phyloP scores from a whole-genome alignment of 441 rosid species.

The Viola pubescens region DNA sequence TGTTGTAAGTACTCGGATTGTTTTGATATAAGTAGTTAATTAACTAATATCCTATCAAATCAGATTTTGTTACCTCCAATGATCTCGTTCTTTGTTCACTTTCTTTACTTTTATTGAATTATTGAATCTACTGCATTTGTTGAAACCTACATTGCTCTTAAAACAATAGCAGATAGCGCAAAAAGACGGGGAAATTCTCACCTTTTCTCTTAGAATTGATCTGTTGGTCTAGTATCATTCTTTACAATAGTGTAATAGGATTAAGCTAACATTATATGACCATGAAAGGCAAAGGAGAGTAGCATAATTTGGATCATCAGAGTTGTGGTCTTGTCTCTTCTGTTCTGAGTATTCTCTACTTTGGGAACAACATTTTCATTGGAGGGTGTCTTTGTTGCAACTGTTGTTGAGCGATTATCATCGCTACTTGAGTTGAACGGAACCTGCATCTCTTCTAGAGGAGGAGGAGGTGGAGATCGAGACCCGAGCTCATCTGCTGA shows the following conservation, averaged over 20 bases:
- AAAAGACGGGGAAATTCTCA: too few species aligned
- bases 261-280: conserved; percentile 12
- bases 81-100: too few species aligned
- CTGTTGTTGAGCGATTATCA: conserved; percentile 1
- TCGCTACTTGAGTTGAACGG: conserved; percentile 1
- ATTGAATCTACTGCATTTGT: too few species aligned
- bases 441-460: conserved; percentile 5
- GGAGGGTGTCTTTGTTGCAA: conserved; percentile 13
- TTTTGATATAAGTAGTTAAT: too few species aligned
- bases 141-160: too few species aligned
- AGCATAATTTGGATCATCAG: background rate
- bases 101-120: too few species aligned
- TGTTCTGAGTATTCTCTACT: conserved; percentile 12
- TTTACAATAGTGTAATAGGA: background rate
- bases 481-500: background rate
- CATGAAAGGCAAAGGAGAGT: conserved; percentile 6
- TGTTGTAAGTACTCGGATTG: too few species aligned
- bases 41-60: too few species aligned
- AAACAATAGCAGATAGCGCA: too few species aligned
- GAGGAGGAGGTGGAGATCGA: conserved; percentile 1
- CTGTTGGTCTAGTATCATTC: background rate
- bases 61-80: too few species aligned
- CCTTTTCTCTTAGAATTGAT: background rate
- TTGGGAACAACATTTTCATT: conserved; percentile 5
- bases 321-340: conserved; percentile 3